Evolutionary conservation across 352 stramenopile species (phyloP).

Genomic region (Phytophthora uliginosa): DNA sequence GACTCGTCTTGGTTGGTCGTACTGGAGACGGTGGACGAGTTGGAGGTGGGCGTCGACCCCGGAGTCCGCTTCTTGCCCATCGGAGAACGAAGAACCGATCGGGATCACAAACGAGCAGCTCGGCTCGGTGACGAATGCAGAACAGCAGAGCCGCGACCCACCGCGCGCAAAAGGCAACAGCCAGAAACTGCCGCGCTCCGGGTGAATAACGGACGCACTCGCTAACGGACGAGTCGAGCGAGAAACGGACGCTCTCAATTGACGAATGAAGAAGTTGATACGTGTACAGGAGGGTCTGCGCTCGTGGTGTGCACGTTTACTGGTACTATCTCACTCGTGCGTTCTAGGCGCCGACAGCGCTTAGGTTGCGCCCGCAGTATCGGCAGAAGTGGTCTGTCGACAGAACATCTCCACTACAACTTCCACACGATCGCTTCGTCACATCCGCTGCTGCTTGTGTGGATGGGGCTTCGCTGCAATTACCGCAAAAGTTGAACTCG

Average conservation of each 20-base stretch:
- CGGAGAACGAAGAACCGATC: not conserved
- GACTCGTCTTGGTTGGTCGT: constrained; percentile 19
- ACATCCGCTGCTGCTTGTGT: not conserved
- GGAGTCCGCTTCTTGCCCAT: constrained; percentile 32
- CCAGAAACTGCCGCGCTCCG: constrained; percentile 14
- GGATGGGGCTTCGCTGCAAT: not conserved
- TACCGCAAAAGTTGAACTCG: constrained; percentile 8
- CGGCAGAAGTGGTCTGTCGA: constrained; percentile 3
- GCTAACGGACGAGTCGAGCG: not conserved
- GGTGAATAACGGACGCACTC: constrained; percentile 7
- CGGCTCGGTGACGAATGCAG: constrained; percentile 6
- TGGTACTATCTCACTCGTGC: not conserved
- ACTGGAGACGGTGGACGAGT: constrained; percentile 38
- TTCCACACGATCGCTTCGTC: not conserved
- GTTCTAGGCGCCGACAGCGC: not conserved
- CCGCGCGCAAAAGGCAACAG: constrained; percentile 22
- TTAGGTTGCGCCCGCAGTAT: not conserved
- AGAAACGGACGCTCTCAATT: not conserved
- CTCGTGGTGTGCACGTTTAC: too few relatives aligned
- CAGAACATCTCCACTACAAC: not conserved
- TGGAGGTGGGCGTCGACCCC: constrained; percentile 11
- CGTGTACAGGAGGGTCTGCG: too few relatives aligned
- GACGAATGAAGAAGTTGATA: constrained; percentile 24
- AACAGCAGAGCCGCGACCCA: constrained; percentile 13
- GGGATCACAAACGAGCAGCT: not conserved